Evolutionary conservation across 192 early-diverging fungal genomes (phyloP), one percentile per base, ranked within the genome.

Genomic region (Backusella sp.): DNA sequence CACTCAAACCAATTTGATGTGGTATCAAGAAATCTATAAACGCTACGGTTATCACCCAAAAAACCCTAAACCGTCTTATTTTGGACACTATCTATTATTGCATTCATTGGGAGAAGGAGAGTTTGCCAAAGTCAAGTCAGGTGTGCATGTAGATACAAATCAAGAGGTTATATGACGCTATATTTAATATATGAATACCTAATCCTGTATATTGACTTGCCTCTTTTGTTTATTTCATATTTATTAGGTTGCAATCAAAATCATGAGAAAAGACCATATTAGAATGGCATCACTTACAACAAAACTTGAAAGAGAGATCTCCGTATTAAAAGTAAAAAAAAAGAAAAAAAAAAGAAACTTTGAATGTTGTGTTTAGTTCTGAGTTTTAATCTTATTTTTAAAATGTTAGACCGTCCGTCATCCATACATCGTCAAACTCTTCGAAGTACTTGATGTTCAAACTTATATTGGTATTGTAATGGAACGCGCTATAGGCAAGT

Each of bases 31-130:
- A 17, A 74, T 66, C 9, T 79, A 79, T 68, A 66, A 77, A 42
- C 62, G 26, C n/a, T 77, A 77, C 28, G 66, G 78, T 14, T 79
- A 79, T 23, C 71, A 79, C n/a, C 77, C 77, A 28, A 73, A 73
- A 1, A 66, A 66, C 17, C 71, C 72, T 70, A 84, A 83, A 73
- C 83, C 86, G 52, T 89, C 89, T 23, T 88, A 92, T 80, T 92
- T 95, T 83, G 94, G 96, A 6, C 95, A 95, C 72, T 99, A 99
- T 86, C 79, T 96, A 14, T 88, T 99, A 74, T 89, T 96, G 65
- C 97, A 99, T 84, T 97, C 96, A 21, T 88, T 99, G 15, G 96
- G 96, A 70, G 96, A 98, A 84, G 97, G 96, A 68, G 97, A 99
- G 86, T 98, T 98, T 86, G 96, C 94, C 75, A 97, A 99, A 85